phyloP scores from a whole-genome alignment of 768 basidiomycete species.

The Thelephora aurantiotincta region DNA sequence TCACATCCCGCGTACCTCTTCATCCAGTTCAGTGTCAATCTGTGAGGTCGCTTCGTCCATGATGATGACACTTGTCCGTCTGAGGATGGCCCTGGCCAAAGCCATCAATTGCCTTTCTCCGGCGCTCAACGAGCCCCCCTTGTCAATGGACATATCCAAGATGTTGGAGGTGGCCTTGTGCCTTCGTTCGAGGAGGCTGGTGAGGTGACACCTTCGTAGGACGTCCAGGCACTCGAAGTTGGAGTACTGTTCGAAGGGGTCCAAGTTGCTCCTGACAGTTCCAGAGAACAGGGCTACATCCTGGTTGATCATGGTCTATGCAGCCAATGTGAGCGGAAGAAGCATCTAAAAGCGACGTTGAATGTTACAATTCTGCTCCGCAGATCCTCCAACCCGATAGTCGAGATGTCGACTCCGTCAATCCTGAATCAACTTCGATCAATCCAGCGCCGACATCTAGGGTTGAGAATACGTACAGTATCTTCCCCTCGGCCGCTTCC shows the following conservation, averaged over 20 bases:
- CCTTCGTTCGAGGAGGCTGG: conserved; percentile 20
- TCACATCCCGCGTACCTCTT: conserved; percentile 29
- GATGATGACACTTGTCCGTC: conserved; percentile 52
- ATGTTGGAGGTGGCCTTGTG: conserved; percentile 5
- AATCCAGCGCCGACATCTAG: too few relatives aligned
- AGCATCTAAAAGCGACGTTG: neutral
- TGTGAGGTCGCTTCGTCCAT: conserved; percentile 74
- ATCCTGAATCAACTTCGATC: conserved; percentile 22
- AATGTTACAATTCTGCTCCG: conserved; percentile 40
- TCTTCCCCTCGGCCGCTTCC: conserved; percentile 40
- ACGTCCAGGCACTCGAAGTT: conserved; percentile 51
- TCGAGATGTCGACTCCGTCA: conserved; percentile 56
- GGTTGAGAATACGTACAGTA: conserved; percentile 28
- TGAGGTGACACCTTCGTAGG: conserved; percentile 50
- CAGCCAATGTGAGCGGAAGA: neutral
- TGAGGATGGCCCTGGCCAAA: conserved; percentile 51
- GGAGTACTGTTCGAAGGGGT: conserved; percentile 46
- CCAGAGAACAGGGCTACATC: conserved; percentile 67
- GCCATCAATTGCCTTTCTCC: conserved; percentile 71
- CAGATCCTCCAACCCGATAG: conserved; percentile 55
- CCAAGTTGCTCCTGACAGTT: conserved; percentile 58
- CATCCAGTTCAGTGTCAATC: conserved; percentile 57
- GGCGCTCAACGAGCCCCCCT: conserved; percentile 51
- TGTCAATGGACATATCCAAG: conserved; percentile 49
- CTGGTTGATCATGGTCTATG: conserved; percentile 58